These are phyloP conservation scores for Calonectria pteridis DNA, from an alignment of 2,329 filamentous ascomycete species.

Conservation along the genomic window DNA sequence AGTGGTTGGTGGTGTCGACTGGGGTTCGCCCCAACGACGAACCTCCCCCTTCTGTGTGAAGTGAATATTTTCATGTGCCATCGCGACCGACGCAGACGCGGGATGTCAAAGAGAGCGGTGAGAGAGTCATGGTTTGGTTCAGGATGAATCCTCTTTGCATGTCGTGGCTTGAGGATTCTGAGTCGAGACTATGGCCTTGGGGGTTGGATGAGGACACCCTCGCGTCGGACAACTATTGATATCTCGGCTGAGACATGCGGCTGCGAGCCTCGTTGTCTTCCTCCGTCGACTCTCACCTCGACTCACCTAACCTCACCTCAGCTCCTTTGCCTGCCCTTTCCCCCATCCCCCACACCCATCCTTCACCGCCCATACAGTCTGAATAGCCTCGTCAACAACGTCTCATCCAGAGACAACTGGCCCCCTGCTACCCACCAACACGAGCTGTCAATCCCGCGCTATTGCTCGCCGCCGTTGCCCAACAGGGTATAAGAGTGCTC, in stretches of 20 bases:
- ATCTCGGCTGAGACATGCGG: slow-evolving; percentile 1
- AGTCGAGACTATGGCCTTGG: background rate
- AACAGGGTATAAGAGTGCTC: background rate
- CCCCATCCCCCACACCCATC: background rate
- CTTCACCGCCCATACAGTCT: background rate
- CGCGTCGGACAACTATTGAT: background rate
- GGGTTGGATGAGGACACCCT: slow-evolving; percentile 4
- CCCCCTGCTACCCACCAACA: background rate
- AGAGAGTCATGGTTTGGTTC: slow-evolving; percentile 1
- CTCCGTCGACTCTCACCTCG: background rate
- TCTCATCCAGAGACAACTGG: slow-evolving; percentile 1
- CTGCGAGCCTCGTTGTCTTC: slow-evolving; percentile 2
- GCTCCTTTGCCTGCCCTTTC: background rate
- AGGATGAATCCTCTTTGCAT: background rate
- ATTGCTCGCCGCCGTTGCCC: background rate
- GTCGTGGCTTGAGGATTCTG: background rate
- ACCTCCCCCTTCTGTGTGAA: background rate
- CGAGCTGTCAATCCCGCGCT: background rate
- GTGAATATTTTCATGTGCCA: slow-evolving; percentile 6
- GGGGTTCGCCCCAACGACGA: background rate
- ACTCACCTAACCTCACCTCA: background rate
- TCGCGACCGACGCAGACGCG: background rate
- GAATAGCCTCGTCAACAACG: background rate
- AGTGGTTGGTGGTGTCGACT: background rate
- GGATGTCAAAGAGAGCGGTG: background rate